Percentiles rank a stretch among this genome's conserved stretches.
Evolutionary conservation across 495 filamentous ascomycete genomes (phyloP).

Genomic region (Aspergillus nanangensis): DNA sequence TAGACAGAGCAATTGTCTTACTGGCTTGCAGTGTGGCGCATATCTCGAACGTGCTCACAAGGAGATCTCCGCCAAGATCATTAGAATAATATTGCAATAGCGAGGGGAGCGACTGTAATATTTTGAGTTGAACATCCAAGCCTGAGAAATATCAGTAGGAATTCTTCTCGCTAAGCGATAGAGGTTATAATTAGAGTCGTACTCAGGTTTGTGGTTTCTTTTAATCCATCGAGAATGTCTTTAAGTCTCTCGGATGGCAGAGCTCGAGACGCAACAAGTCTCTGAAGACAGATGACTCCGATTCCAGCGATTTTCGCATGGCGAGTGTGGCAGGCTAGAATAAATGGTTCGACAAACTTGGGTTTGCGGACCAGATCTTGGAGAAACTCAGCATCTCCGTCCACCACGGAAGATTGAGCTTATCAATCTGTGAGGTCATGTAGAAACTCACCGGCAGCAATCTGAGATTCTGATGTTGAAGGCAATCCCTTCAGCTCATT

Average conservation of each 20-base stretch:
- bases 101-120: slow-evolving; percentile 88
- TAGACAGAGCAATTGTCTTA: slow-evolving; percentile 88
- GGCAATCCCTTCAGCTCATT: slow-evolving; percentile 82
- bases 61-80: slow-evolving; percentile 73
- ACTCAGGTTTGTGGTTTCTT: slow-evolving; percentile 70
- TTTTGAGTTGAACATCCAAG: slow-evolving; percentile 92
- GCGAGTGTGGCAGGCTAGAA: slow-evolving; percentile 83
- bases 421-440: no score
- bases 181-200: slow-evolving; percentile 16
- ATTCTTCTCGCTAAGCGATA: not conserved
- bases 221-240: slow-evolving; percentile 81
- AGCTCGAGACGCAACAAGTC: slow-evolving; percentile 74
- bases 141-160: slow-evolving; percentile 45
- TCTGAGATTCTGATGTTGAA: slow-evolving; percentile 72
- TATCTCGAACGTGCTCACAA: slow-evolving; percentile 78
- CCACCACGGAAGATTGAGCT: no score
- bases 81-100: slow-evolving; percentile 85
- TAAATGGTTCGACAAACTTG: slow-evolving; percentile 84
- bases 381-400: slow-evolving; percentile 18
- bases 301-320: slow-evolving; percentile 87
- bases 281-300: slow-evolving; percentile 81
- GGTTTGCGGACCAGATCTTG: slow-evolving; percentile 78
- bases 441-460: slow-evolving; percentile 67
- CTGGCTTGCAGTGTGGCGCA: slow-evolving; percentile 85
- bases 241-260: slow-evolving; percentile 69